A percentile compares a stretch with the other conserved stretches of the same genome.
Evolutionary conservation across 805 yeast species (phyloP).

Genomic region (Ogataea methanolica): DNA sequence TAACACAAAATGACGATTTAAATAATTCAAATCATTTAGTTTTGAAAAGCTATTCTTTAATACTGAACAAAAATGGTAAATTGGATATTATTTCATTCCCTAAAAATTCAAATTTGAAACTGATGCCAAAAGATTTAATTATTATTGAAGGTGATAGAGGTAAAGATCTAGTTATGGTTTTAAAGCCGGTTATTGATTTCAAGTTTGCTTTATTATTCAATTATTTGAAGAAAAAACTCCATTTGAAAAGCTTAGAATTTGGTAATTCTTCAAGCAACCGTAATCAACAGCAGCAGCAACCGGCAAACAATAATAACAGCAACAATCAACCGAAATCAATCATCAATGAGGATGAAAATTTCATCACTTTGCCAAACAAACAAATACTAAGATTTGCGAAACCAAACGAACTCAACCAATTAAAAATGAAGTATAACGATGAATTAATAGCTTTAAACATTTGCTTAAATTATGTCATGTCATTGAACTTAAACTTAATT

Average conservation of each 20-base stretch:
- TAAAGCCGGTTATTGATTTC: constrained; percentile 59
- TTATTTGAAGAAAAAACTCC: constrained; percentile 69
- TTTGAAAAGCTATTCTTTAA: constrained; percentile 33
- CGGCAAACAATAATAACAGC: constrained; percentile 13
- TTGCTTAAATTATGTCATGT: constrained; percentile 43
- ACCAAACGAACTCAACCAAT: constrained; percentile 59
- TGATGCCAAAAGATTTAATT: constrained; percentile 61
- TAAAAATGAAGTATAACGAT: constrained; percentile 61
- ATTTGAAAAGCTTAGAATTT: constrained; percentile 45
- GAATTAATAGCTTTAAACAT: constrained; percentile 69
- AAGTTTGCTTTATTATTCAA: constrained; percentile 68
- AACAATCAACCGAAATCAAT: constrained; percentile 22
- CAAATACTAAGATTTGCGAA: constrained; percentile 75
- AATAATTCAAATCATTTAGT: constrained; percentile 28
- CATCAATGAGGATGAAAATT: constrained; percentile 53
- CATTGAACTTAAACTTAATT: constrained; percentile 44
- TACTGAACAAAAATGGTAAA: constrained; percentile 37
- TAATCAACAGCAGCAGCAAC: constrained; percentile 10
- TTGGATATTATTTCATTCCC: constrained; percentile 68
- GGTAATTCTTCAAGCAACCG: constrained; percentile 29
- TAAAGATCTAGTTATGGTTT: constrained; percentile 68
- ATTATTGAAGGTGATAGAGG: constrained; percentile 85
- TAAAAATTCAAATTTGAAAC: constrained; percentile 52
- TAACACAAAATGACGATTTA: constrained; percentile 42
- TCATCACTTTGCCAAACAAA: constrained; percentile 70